Conservation (phyloP, 2,329 filamentous ascomycete genomes). For the Claviceps humidiphila region DNA sequence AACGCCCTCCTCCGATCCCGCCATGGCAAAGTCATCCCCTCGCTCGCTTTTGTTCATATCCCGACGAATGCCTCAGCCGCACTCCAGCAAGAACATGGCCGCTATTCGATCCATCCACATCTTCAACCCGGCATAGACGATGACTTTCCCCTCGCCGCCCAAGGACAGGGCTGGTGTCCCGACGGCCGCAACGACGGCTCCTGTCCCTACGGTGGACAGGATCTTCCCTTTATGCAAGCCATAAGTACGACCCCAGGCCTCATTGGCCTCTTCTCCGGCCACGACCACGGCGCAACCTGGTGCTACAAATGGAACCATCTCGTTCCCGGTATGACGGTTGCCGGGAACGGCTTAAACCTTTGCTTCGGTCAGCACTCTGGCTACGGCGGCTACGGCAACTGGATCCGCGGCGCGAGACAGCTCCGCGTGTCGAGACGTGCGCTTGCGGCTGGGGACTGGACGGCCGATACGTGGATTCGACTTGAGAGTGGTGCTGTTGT, state of each 20-base stretch:
- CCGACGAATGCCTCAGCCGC: slow-evolving; percentile 29
- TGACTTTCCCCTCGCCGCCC: slow-evolving; percentile 27
- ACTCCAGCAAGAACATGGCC: slow-evolving; percentile 20
- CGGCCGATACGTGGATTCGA: slow-evolving; percentile 46
- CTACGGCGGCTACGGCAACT: slow-evolving; percentile 56
- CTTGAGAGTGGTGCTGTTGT: slow-evolving; percentile 42
- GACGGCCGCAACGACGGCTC: slow-evolving; percentile 24
- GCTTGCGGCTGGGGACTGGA: slow-evolving; percentile 18
- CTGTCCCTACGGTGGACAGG: slow-evolving; percentile 35
- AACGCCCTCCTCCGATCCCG: slow-evolving; percentile 16
- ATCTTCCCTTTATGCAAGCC: slow-evolving; percentile 50
- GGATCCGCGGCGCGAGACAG: slow-evolving; percentile 47
- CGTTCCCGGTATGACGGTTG: slow-evolving; percentile 19
- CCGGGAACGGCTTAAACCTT: slow-evolving; percentile 31
- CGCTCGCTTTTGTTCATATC: slow-evolving; percentile 36
- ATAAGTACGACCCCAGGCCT: slow-evolving; percentile 40
- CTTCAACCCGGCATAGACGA: slow-evolving; percentile 32
- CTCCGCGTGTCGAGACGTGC: slow-evolving; percentile 32
- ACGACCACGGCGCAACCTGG: slow-evolving; percentile 53
- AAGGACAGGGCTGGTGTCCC: slow-evolving; percentile 30
- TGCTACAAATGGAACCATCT: slow-evolving; percentile 35
- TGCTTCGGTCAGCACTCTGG: slow-evolving; percentile 55
- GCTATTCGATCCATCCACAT: slow-evolving; percentile 19
- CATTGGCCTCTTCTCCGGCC: slow-evolving; percentile 47
- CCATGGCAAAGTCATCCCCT: slow-evolving; percentile 25